A percentile compares a stretch with the other conserved stretches of the same genome.
Conservation (phyloP, 2,329 filamentous ascomycete genomes). For the Graphium sp. region DNA sequence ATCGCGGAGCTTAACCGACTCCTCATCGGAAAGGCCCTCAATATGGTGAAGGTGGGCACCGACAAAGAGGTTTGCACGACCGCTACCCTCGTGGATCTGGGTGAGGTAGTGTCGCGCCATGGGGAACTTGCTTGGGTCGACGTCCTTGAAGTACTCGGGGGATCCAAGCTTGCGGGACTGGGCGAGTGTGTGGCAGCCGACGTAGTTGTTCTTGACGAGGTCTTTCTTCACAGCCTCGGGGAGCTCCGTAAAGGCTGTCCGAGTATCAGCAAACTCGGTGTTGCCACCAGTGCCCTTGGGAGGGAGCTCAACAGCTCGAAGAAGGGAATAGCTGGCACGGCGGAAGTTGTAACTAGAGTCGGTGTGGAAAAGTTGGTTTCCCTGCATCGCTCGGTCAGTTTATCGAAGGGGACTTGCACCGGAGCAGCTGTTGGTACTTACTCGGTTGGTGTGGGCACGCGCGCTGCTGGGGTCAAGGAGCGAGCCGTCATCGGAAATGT, state of each 20-base stretch:
- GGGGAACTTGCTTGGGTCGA: slow-evolving; percentile 19
- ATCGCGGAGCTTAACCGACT: slow-evolving; percentile 18
- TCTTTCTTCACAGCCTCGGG: slow-evolving; percentile 14
- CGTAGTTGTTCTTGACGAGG: slow-evolving; percentile 20
- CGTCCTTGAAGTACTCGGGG: slow-evolving; percentile 26
- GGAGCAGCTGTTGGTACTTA: slow-evolving; percentile 9
- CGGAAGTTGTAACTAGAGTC: slow-evolving; percentile 39
- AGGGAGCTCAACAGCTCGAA: slow-evolving; percentile 30
- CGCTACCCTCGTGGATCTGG: slow-evolving; percentile 32
- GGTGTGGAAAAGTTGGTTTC: slow-evolving; percentile 34
- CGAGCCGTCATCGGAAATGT: slow-evolving; percentile 28
- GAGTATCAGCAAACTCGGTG: slow-evolving; percentile 35
- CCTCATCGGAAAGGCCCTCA: slow-evolving; percentile 18
- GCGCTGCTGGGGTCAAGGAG: slow-evolving; percentile 21
- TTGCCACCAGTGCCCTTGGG: slow-evolving; percentile 27
- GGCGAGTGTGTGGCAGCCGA: slow-evolving; percentile 30
- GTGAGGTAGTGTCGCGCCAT: slow-evolving; percentile 28
- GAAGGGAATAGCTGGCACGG: slow-evolving; percentile 31
- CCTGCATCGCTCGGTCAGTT: slow-evolving; percentile 14
- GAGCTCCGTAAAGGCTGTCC: slow-evolving; percentile 30
- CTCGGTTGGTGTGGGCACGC: slow-evolving; percentile 21
- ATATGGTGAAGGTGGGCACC: slow-evolving; percentile 35
- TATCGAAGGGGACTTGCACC: too few relatives aligned
- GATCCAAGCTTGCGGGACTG: slow-evolving; percentile 34
- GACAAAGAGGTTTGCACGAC: slow-evolving; percentile 34